These are phyloP conservation scores for Phanerochaete sordida DNA, from an alignment of 768 basidiomycete genomes.

Conservation along the genomic window DNA sequence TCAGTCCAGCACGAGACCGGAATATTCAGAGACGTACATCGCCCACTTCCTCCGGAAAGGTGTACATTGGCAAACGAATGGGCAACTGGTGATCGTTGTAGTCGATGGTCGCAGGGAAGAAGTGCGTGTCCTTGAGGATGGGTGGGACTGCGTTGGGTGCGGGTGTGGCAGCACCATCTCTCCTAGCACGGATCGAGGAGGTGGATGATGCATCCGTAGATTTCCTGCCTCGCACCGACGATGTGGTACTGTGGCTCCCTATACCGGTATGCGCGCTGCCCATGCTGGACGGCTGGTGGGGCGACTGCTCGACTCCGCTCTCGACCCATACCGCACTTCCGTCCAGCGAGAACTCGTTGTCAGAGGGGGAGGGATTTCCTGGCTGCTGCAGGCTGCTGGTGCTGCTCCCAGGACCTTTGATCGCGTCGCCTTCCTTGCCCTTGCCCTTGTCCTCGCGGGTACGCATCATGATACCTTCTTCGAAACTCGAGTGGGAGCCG, in stretches of 20 bases:
- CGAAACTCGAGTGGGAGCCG: constrained; percentile 67
- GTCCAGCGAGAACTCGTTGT: constrained; percentile 72
- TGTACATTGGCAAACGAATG: constrained; percentile 85
- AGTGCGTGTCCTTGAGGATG: constrained; percentile 84
- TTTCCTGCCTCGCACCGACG: constrained; percentile 38
- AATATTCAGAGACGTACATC: constrained; percentile 61
- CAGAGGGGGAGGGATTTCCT: constrained; percentile 56
- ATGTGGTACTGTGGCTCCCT: constrained; percentile 39
- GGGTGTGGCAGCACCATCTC: constrained; percentile 18
- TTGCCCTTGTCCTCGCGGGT: constrained; percentile 20
- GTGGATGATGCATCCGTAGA: constrained; percentile 75
- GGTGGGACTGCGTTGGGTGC: constrained; percentile 14
- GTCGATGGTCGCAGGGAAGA: constrained; percentile 80
- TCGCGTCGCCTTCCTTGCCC: constrained; percentile 8
- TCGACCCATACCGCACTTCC: constrained; percentile 87
- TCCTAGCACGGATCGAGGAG: constrained; percentile 46
- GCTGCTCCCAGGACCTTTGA: constrained; percentile 29
- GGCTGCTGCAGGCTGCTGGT: constrained; percentile 27
- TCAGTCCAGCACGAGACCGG: not conserved
- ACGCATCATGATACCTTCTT: constrained; percentile 59
- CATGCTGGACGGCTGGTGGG: not conserved
- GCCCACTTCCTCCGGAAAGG: constrained; percentile 93
- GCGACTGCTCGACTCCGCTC: constrained; percentile 44
- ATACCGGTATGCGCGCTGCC: constrained; percentile 18
- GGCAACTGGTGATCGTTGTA: constrained; percentile 85